These are phyloP conservation scores for Ajuga chamaepitys DNA, from an alignment of 257 asterid species.

Conservation along the genomic window DNA sequence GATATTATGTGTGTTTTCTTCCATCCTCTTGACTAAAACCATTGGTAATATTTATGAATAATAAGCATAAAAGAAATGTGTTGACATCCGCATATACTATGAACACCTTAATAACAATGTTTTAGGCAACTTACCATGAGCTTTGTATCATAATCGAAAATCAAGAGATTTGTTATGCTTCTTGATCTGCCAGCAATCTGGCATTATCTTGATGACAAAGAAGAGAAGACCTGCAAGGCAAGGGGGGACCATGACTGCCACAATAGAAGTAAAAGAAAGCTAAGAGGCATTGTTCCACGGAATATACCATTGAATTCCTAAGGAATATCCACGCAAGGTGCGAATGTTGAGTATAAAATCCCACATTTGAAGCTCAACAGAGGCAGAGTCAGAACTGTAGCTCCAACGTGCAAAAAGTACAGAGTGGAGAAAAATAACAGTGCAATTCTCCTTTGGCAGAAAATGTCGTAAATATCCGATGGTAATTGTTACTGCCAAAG, in stretches of 20 bases:
- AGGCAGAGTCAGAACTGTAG: constrained; percentile 7
- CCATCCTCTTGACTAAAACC: neutral
- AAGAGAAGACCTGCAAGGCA: constrained; percentile 5
- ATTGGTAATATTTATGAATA: neutral
- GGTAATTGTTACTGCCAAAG: constrained; percentile 31
- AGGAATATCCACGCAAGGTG: constrained; percentile 39
- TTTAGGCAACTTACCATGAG: neutral
- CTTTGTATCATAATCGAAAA: constrained; percentile 10
- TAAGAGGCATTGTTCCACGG: constrained; percentile 29
- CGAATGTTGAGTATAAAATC: constrained; percentile 31
- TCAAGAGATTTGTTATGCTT: neutral
- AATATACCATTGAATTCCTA: constrained; percentile 27
- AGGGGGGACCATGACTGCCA: constrained; percentile 39
- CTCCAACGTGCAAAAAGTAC: neutral
- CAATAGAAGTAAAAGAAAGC: constrained; percentile 19
- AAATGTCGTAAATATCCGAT: neutral
- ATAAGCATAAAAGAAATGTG: neutral
- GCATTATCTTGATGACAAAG: constrained; percentile 15
- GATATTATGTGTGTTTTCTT: neutral
- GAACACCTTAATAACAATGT: neutral
- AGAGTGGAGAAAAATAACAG: constrained; percentile 30
- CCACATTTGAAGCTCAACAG: constrained; percentile 14
- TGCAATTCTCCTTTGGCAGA: constrained; percentile 35
- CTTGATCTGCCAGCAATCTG: constrained; percentile 3
- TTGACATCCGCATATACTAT: neutral